Base-by-base conservation (phyloP, 2,329 filamentous ascomycete genomes). In the Fonsecaea nubica region DNA sequence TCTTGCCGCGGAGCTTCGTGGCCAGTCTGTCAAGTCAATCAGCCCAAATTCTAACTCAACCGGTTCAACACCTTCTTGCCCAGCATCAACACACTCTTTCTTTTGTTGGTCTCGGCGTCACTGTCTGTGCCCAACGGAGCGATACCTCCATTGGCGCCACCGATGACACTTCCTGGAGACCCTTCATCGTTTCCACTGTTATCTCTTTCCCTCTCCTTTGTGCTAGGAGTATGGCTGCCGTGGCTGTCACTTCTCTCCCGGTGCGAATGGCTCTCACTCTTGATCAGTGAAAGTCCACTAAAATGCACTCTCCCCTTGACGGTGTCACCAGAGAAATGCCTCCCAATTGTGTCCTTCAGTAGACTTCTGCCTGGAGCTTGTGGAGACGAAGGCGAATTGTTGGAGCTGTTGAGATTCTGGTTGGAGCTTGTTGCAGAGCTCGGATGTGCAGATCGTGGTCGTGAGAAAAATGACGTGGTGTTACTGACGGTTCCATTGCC, bases 21-120 rank as follows among this genome's bases (percentile, higher is more conserved):
- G 45, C 53, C 15, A 36, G 32, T 21, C 53, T 18, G 8, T 35
- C 53, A 35, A 35, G 10, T 35, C 32, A 18, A 55, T 36, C 53
- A 55, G 33, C 35, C 53, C 15, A 55, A 55, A 35, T 61, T 48
- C 58, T 61, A 73, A 50, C 73, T 74, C 65, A 81, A 71, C 42
- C 75, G 75, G 42, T 77, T 74, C 38, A 81, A 67, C 42, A 81
- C 72, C 70, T 79, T 81, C 72, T 80, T 80, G 33, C 79, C 78
- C 8, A 81, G 71, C 60, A 79, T 65, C n/a, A 81, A 69, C 58
- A 79, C 77, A 59, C 75, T 77, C 70, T 80, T 81, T 62, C 77
- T 70, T 68, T 75, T 77, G 15, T 63, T 45, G 33, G 53, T 56
- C 18, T 70, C 68, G 2, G 68, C 53, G 35, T 68, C 68, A 58